Conservation (phyloP, 78 protist species). For the Thecamonas trahens region DNA sequence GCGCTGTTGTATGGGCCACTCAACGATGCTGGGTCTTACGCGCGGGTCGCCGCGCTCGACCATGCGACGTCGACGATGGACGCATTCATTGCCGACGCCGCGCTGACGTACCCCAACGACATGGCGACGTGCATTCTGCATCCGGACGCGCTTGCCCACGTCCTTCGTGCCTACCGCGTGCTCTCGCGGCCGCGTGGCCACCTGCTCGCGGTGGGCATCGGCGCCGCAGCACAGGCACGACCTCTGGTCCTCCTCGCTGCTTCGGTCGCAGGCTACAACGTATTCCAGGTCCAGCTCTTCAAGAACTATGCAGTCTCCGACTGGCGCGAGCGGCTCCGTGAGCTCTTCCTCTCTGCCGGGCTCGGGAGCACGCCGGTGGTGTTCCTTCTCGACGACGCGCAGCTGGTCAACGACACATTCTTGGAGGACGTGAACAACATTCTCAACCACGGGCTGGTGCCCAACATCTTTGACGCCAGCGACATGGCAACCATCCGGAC, state of each 20-base stretch:
- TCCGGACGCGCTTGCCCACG: constrained; percentile 51
- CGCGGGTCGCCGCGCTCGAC: too few species aligned
- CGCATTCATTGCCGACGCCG: neutral
- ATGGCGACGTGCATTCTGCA: constrained; percentile 34
- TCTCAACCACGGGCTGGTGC: constrained; percentile 82
- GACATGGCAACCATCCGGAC: constrained; percentile 53
- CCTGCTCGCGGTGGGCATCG: constrained; percentile 67
- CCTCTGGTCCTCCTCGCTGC: constrained; percentile 46
- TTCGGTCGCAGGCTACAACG: constrained; percentile 32
- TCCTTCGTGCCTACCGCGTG: constrained; percentile 42
- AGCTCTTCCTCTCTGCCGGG: constrained; percentile 37
- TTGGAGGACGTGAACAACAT: constrained; percentile 84
- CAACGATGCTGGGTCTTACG: too few species aligned
- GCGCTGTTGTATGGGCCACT: neutral
- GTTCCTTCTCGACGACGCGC: constrained; percentile 81
- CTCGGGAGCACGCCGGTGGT: constrained; percentile 41
- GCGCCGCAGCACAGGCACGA: constrained; percentile 38
- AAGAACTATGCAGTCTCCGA: constrained; percentile 45
- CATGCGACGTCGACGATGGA: too few species aligned
- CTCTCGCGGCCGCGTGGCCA: constrained; percentile 61
- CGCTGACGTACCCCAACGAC: too few species aligned
- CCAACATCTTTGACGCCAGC: constrained; percentile 66
- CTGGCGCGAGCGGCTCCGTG: constrained; percentile 61
- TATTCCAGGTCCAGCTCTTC: constrained; percentile 30
- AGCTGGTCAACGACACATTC: constrained; percentile 62